Conservation (phyloP, 78 protist species). For the Capsaspora owczarzaki region DNA sequence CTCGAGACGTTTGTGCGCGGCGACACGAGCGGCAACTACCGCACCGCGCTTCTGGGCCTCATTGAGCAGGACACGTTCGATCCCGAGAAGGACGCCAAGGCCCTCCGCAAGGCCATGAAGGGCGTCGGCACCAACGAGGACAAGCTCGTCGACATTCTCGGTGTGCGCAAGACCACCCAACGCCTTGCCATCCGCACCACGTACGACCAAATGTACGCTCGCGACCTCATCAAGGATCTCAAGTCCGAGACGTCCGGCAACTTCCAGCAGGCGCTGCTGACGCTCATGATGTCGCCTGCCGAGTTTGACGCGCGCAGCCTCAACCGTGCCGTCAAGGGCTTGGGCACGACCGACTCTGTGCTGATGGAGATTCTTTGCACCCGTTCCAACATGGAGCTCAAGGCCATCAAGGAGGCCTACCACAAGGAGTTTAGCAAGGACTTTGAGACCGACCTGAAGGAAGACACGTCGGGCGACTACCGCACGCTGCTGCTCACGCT, state of each 20-base stretch:
- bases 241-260: background rate
- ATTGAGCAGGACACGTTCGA: background rate
- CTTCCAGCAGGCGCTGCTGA: background rate
- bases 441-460: conserved; percentile 14
- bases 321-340: background rate
- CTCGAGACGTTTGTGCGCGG: background rate
- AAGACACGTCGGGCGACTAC: conserved; percentile 27
- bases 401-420: background rate
- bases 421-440: background rate
- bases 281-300: too few species aligned
- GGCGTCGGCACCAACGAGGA: background rate
- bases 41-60: too few species aligned
- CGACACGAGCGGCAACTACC: background rate
- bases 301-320: background rate
- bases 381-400: background rate
- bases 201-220: too few species aligned
- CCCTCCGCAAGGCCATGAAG: too few species aligned
- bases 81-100: too few species aligned
- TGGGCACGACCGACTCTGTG: background rate
- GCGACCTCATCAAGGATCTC: too few species aligned
- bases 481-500: background rate
- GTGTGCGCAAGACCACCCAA: too few species aligned
- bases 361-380: background rate
- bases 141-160: too few species aligned
- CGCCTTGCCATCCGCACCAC: too few species aligned